phyloP scores from a whole-genome alignment of 2,329 filamentous ascomycete genomes.

The Microdochium trichocladiopsis region DNA sequence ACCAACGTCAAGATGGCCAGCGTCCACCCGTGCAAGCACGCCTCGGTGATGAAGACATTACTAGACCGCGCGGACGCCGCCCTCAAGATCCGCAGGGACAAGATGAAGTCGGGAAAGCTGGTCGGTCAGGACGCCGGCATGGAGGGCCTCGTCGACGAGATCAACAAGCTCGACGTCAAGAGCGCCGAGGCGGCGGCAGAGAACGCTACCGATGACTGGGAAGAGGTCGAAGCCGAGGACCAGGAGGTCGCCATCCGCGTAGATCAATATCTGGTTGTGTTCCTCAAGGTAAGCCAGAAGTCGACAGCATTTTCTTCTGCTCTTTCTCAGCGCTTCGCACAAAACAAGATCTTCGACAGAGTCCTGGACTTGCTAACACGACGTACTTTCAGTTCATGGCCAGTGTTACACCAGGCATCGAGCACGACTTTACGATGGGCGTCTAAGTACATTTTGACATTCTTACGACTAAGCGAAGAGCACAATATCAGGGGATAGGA shows the following conservation, averaged over 20 bases:
- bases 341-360: too few relatives aligned
- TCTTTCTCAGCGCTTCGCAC: too few relatives aligned
- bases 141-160: slow-evolving; percentile 80
- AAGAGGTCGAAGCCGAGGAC: slow-evolving; percentile 61
- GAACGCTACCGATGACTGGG: slow-evolving; percentile 54
- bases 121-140: slow-evolving; percentile 50
- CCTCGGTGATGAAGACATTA: slow-evolving; percentile 94
- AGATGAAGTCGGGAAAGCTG: slow-evolving; percentile 58
- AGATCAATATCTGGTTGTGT: slow-evolving; percentile 84
- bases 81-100: slow-evolving; percentile 79
- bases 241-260: slow-evolving; percentile 73
- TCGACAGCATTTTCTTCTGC: too few relatives aligned
- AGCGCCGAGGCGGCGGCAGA: slow-evolving; percentile 43
- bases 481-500: too few relatives aligned
- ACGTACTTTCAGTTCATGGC: slow-evolving; percentile 56
- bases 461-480: too few relatives aligned
- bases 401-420: slow-evolving; percentile 91
- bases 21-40: slow-evolving; percentile 95
- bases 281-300: slow-evolving; percentile 67
- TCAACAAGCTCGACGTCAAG: slow-evolving; percentile 55
- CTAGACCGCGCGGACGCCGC: slow-evolving; percentile 93
- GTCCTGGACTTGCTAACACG: not conserved
- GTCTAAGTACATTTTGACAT: slow-evolving; percentile 53
- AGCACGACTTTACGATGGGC: slow-evolving; percentile 97
- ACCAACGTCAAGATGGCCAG: slow-evolving; percentile 92